Conservation (phyloP, 2,329 filamentous ascomycete species). For the Thelonectria olida region DNA sequence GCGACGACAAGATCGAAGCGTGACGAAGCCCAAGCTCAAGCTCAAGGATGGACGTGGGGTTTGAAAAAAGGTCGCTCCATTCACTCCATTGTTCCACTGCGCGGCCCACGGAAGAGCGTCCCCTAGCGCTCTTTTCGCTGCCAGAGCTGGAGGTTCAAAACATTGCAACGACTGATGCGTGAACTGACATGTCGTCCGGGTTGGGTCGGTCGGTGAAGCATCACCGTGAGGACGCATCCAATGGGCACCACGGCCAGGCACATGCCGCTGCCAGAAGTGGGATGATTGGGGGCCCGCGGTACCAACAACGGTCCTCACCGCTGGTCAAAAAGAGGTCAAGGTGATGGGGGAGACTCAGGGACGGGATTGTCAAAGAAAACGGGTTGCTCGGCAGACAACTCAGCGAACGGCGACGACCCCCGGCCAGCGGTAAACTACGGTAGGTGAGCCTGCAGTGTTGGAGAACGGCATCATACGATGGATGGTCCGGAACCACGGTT, state of each 20-base stretch:
- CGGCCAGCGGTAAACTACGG: slow-evolving; percentile 21
- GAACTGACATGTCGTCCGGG: not conserved
- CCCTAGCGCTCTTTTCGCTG: slow-evolving; percentile 5
- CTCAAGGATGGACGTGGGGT: slow-evolving; percentile 10
- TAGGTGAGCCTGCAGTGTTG: slow-evolving; percentile 23
- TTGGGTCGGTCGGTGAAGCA: not conserved
- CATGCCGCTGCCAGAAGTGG: slow-evolving; percentile 31
- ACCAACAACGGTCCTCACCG: slow-evolving; percentile 31
- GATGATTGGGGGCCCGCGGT: slow-evolving; percentile 27
- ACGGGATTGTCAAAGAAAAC: too few relatives aligned
- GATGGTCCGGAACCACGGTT: slow-evolving; percentile 10
- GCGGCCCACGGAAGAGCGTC: slow-evolving; percentile 9
- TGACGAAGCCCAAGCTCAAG: slow-evolving; percentile 18
- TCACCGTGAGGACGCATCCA: slow-evolving; percentile 21
- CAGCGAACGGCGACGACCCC: too few relatives aligned
- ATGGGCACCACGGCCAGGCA: slow-evolving; percentile 24
- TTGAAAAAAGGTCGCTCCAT: not conserved
- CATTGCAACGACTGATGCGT: not conserved
- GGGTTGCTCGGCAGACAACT: slow-evolving; percentile 14
- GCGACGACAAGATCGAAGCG: slow-evolving; percentile 1
- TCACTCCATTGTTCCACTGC: slow-evolving; percentile 20
- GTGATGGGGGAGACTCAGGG: slow-evolving; percentile 1
- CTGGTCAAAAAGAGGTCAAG: slow-evolving; percentile 27
- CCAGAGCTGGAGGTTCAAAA: not conserved
- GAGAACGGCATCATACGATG: slow-evolving; percentile 34